Evolutionary conservation across 345 rosid genomes (phyloP).

Genomic region (Lepidium sativum): DNA sequence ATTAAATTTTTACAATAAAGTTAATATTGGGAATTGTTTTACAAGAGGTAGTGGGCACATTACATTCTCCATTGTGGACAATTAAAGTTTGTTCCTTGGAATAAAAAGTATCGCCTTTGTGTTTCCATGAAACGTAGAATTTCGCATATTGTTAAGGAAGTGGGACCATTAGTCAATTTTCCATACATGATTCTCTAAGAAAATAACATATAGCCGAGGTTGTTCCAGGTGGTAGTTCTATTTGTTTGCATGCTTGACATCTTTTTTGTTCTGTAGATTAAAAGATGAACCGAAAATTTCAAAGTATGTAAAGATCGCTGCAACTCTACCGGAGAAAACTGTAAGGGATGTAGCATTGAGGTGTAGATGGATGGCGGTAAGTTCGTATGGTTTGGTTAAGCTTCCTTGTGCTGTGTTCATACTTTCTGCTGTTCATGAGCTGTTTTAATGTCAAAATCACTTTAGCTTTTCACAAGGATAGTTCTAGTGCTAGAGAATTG

Average conservation of each 20-base stretch:
- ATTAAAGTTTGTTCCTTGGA: slow-evolving; percentile 23
- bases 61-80: slow-evolving; percentile 23
- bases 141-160: neutral
- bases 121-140: neutral
- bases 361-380: slow-evolving; percentile 64
- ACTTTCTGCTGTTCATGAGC: neutral
- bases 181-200: neutral
- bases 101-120: slow-evolving; percentile 16
- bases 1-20: neutral
- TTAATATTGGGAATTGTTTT: slow-evolving; percentile 9
- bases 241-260: neutral
- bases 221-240: neutral
- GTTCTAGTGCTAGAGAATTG: neutral
- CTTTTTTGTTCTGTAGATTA: slow-evolving; percentile 32
- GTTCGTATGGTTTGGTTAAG: slow-evolving; percentile 10
- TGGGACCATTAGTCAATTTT: slow-evolving; percentile 3
- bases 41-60: slow-evolving; percentile 14
- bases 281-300: slow-evolving; percentile 66
- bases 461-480: neutral
- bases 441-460: neutral
- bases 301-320: slow-evolving; percentile 85
- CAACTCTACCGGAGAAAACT: slow-evolving; percentile 70
- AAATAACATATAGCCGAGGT: neutral
- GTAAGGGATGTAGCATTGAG: slow-evolving; percentile 98
- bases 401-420: neutral